Evolutionary conservation across 2,329 filamentous ascomycete species (phyloP).

Genomic region (Trichothecium roseum): DNA sequence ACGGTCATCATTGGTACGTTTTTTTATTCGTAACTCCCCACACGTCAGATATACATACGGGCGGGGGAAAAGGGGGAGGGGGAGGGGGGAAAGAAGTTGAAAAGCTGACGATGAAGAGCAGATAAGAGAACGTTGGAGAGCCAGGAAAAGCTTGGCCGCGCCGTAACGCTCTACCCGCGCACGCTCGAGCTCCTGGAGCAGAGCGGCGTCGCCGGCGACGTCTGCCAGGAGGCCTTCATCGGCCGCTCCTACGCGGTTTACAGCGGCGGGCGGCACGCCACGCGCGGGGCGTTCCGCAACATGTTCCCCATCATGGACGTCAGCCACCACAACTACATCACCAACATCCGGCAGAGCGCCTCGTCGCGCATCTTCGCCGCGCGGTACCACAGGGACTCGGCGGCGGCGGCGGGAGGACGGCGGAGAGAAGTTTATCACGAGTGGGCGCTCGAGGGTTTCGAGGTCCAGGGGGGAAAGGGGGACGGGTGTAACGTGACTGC

Average conservation of each 20-base stretch:
- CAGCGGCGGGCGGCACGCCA: conserved; percentile 32
- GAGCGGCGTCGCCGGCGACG: conserved; percentile 34
- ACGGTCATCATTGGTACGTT: conserved; percentile 1
- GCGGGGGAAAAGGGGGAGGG: too few relatives aligned
- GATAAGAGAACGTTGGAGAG: conserved; percentile 27
- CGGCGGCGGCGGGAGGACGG: too few relatives aligned
- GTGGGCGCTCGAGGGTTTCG: conserved; percentile 24
- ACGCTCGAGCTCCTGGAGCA: conserved; percentile 42
- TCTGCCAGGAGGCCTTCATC: conserved; percentile 41
- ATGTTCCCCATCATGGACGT: conserved; percentile 41
- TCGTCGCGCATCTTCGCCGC: conserved; percentile 40
- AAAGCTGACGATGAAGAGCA: too few relatives aligned
- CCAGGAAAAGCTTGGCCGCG: conserved; percentile 41
- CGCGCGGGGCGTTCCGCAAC: background rate
- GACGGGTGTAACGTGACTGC: conserved; percentile 3
- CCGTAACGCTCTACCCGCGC: conserved; percentile 42
- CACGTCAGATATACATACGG: too few relatives aligned
- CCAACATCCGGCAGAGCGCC: conserved; percentile 46
- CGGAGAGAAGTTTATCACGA: conserved; percentile 23
- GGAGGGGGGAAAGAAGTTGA: too few relatives aligned
- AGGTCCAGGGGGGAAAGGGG: conserved; percentile 2
- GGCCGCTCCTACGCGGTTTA: conserved; percentile 39
- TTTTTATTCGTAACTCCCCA: too few relatives aligned
- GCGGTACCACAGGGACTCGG: conserved; percentile 21
- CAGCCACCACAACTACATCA: conserved; percentile 39